Base-by-base conservation (phyloP, 176 grass and related monocot species). In the Paspalum notatum region DNA sequence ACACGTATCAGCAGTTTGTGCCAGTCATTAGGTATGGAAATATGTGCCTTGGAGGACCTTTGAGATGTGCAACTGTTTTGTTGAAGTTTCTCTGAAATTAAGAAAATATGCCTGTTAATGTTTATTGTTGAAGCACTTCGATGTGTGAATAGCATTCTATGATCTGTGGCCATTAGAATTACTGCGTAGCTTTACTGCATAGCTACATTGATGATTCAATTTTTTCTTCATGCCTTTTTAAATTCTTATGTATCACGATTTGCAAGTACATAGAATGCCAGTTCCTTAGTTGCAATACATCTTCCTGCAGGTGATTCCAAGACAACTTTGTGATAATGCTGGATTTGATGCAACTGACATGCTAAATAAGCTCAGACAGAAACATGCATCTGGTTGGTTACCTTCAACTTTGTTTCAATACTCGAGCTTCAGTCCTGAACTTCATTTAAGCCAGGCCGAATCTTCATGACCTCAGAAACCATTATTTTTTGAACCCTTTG, bases 311-410 rank as follows among this genome's bases (percentile, higher is more conserved):
- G 87, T 97, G 64, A 97, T 97, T 75, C 94, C 94, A 39, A 83
- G 91, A 12, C 94, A 97, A 90, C 94, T 97, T 75, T 97, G 94
- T 53, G 91, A 94, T 72, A 97, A 97, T 85, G 94, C 94, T 90
- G 94, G 91, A 71, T 97, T 94, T 82, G 94, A 97, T 26, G 91
- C 94, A 82, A 97, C 91, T 20, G 94, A 97, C 75, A 89, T 94
- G 16, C 80, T 97, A 42, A 97, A 94, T 72, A 97, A 94, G 83
- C 94, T 97, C 40, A 88, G 94, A 66, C 94, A 97, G 73, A 97
- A 97, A 58, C 94, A 97, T 77, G 91, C 94, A 82, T 88, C 94
- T 80, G 91, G 94, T 97, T 74, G 13, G 66, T 67, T 69, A 39
- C 50, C 71, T 76, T 67, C 21, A 76, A n/a, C 64, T 76, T 68